A percentile compares a stretch with the other conserved stretches of the same genome.
These are phyloP conservation scores for Torrubiellomyces zombiae DNA, from an alignment of 2,329 filamentous ascomycete genomes.

Conservation along the genomic window DNA sequence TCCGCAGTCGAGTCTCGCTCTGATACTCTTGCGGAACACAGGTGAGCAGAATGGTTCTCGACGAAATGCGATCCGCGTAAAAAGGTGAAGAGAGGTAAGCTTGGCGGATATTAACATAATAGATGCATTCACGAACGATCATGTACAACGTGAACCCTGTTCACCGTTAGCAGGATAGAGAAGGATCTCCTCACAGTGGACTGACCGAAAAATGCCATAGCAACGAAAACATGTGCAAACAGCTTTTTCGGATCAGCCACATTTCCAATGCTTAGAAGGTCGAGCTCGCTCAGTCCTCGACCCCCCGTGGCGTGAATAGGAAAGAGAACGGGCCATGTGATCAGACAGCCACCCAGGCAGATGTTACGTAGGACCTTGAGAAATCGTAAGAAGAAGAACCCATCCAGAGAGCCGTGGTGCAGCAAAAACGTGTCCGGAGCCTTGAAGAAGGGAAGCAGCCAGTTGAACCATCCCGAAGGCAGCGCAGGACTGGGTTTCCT, in stretches of 20 bases:
- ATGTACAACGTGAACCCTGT: slow-evolving; percentile 77
- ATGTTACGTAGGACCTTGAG: slow-evolving; percentile 55
- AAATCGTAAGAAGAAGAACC: slow-evolving; percentile 75
- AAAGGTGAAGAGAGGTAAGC: slow-evolving; percentile 77
- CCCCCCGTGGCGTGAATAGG: slow-evolving; percentile 79
- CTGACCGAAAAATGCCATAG: slow-evolving; percentile 61
- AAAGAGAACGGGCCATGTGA: slow-evolving; percentile 77
- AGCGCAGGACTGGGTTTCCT: slow-evolving; percentile 42
- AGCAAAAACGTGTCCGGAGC: slow-evolving; percentile 64
- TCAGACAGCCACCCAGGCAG: slow-evolving; percentile 64
- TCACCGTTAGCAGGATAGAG: not conserved
- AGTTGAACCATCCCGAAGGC: slow-evolving; percentile 46
- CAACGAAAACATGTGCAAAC: slow-evolving; percentile 67
- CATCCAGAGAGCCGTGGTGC: slow-evolving; percentile 82
- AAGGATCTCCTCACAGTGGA: not conserved
- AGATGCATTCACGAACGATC: slow-evolving; percentile 75
- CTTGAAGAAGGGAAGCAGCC: slow-evolving; percentile 50
- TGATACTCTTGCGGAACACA: slow-evolving; percentile 68
- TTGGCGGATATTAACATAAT: slow-evolving; percentile 83
- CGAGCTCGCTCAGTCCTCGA: slow-evolving; percentile 45
- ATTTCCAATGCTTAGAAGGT: slow-evolving; percentile 68
- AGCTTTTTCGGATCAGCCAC: slow-evolving; percentile 43
- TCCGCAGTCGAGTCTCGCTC: slow-evolving; percentile 57
- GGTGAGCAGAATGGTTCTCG: slow-evolving; percentile 77
- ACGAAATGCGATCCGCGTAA: slow-evolving; percentile 74